Evolutionary conservation across 345 rosid genomes (phyloP), one percentile per base, ranked within the genome.

Genomic region (Hibiscus syriacus): DNA sequence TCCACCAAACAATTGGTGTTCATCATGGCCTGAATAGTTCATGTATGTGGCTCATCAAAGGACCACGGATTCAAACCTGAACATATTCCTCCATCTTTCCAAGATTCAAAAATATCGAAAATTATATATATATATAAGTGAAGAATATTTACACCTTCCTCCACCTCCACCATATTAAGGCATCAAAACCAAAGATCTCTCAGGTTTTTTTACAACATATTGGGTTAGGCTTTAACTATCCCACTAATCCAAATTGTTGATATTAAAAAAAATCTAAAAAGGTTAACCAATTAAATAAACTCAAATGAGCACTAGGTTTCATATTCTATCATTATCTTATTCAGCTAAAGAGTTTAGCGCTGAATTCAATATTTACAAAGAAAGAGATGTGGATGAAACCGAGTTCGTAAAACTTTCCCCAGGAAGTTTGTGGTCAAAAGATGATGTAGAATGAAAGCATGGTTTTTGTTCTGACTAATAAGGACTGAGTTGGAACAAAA

Each of bases 211-310:
- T 34, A 32, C 2, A 2, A 43, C 57, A 17, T 19, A 49, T 56
- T 65, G 69, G 75, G 75, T 75, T 80, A 72, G 75, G 81, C 77
- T 68, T 69, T 56, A 74, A 70, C 74, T 30, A 39, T 69, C 59
- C 69, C 80, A 76, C 74, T 64, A 11, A 56, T 41, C 6, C 36
- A 65, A n/a, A 17, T 67, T 58, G 66, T 41, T 49, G 7, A 19
- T 8, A 39, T 39, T 39, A 34, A 34, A 34, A 34, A 34, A 34
- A n/a, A n/a, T n/a, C n/a, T n/a, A n/a, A n/a, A n/a, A n/a, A n/a
- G n/a, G n/a, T n/a, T n/a, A n/a, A n/a, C n/a, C n/a, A n/a, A n/a
- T n/a, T n/a, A n/a, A n/a, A n/a, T n/a, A n/a, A n/a, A n/a, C n/a
- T n/a, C n/a, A n/a, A n/a, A n/a, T 34, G 9, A 34, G 7, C 9